phyloP scores from a whole-genome alignment of 495 filamentous ascomycete species.

The Tuber calosporum region DNA sequence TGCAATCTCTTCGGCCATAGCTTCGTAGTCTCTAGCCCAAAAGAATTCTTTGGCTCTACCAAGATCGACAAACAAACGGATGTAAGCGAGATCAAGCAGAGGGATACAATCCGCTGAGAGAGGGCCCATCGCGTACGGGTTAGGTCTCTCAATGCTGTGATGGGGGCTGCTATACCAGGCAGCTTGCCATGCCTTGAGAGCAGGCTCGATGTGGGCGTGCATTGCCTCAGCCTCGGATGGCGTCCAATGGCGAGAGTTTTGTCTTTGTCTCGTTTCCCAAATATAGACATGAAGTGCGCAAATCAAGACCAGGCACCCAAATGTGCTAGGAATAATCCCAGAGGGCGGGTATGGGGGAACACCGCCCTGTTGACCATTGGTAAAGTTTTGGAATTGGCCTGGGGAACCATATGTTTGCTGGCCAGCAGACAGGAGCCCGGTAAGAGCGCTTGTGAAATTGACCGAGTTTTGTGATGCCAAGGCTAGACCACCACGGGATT shows the following conservation, averaged over 20 bases:
- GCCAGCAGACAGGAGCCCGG: slow-evolving; percentile 55
- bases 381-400: slow-evolving; percentile 33
- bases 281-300: slow-evolving; percentile 97
- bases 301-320: slow-evolving; percentile 88
- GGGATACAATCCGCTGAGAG: slow-evolving; percentile 91
- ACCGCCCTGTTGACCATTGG: slow-evolving; percentile 35
- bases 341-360: slow-evolving; percentile 39
- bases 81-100: slow-evolving; percentile 87
- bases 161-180: slow-evolving; percentile 84
- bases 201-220: slow-evolving; percentile 94
- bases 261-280: slow-evolving; percentile 90
- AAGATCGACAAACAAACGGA: slow-evolving; percentile 87
- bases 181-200: slow-evolving; percentile 87
- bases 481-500: slow-evolving; percentile 61
- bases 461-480: slow-evolving; percentile 59
- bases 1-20: slow-evolving; percentile 83
- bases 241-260: slow-evolving; percentile 86
- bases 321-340: slow-evolving; percentile 72
- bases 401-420: slow-evolving; percentile 47
- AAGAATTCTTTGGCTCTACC: slow-evolving; percentile 87
- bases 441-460: slow-evolving; percentile 69
- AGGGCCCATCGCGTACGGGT: slow-evolving; percentile 80
- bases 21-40: slow-evolving; percentile 89
- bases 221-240: slow-evolving; percentile 87
- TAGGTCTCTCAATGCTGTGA: slow-evolving; percentile 81